These are phyloP conservation scores for Isoetes taiwanensis DNA, from an alignment of 75 land plant genomes.

Conservation along the genomic window DNA sequence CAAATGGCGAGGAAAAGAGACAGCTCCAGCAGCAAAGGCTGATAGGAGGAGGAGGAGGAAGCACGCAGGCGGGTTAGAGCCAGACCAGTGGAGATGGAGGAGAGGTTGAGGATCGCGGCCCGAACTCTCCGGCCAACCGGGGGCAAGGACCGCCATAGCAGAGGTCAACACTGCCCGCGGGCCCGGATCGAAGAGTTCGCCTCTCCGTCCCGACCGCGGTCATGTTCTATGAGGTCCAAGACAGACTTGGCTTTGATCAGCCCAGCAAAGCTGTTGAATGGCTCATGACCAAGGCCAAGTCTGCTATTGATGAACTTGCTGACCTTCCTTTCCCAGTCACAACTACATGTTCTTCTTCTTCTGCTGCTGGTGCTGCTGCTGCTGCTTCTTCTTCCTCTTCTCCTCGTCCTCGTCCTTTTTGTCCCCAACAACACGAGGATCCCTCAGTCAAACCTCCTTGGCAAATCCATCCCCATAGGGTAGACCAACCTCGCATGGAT, in stretches of 20 bases:
- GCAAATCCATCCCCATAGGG: too few relatives aligned
- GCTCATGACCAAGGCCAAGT: conserved; percentile 1
- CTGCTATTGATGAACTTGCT: background rate
- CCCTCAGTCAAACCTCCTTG: too few relatives aligned
- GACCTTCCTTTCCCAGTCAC: conserved; percentile 7
- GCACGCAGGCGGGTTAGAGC: too few relatives aligned
- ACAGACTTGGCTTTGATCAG: background rate
- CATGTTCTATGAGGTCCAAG: background rate
- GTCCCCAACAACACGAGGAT: too few relatives aligned
- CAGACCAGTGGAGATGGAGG: too few relatives aligned
- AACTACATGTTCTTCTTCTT: too few relatives aligned
- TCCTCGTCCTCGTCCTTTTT: background rate
- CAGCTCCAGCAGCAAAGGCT: too few relatives aligned
- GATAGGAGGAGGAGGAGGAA: too few relatives aligned
- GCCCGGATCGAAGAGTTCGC: background rate
- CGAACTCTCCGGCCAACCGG: conserved; percentile 47
- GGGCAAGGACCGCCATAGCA: conserved; percentile 1
- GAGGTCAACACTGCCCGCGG: background rate
- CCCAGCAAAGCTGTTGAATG: conserved; percentile 5
- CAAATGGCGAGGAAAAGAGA: too few relatives aligned
- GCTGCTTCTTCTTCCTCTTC: background rate
- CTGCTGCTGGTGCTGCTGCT: background rate
- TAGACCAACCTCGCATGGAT: too few relatives aligned
- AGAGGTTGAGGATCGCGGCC: too few relatives aligned
- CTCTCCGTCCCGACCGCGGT: conserved; percentile 2